Evolutionary conservation across 768 basidiomycete species (phyloP), one percentile per base, ranked within the genome.

Genomic region (Tylopilus subfusipes): DNA sequence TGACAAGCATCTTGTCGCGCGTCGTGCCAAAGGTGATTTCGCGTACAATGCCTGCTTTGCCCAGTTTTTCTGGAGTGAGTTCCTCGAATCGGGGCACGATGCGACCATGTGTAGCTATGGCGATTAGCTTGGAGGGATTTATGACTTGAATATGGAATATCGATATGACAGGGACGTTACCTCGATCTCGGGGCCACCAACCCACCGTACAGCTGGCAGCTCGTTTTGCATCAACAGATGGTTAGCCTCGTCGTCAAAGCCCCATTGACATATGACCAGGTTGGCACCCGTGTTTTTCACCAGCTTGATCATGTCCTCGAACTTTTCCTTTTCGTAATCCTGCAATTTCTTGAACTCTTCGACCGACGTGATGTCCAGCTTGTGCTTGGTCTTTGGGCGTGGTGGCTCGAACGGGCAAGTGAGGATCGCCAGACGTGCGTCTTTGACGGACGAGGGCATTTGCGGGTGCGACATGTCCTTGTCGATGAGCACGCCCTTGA

Each of bases 401-500:
- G 97, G 97, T 18, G 97, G 97, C 70, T 99, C 97, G 69, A 99
- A 99, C 21, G 97, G 94, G 73, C 97, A 99, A 42, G 97, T 99
- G 42, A 99, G 82, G 73, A 99, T 98, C 14, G 96, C 97, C 51
- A 99, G 78, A 55, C 85, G 86, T 50, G 97, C 97, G 70, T 98
- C 90, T 60, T 79, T 81, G 63, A 99, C 86, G 33, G 76, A 78
- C 54, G 82, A 85, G 10, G 96, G 96, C 97, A 99, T 99, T 72
- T 97, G 93, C 5, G 96, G 90, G 67, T 99, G 97, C 13, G 94
- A 98, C 90, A 99, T 96, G 75, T 99, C 96, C 75, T 99, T 99
- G 85, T 99, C 97, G 69, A 99, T 83, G 63, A 99, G 90, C 40
- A 99, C 97, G 63, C 97, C 97, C 64, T 89, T 89, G 77, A 99